Evolutionary conservation across 2,329 filamentous ascomycete species (phyloP).

Genomic region (Cladophialophora immunda): DNA sequence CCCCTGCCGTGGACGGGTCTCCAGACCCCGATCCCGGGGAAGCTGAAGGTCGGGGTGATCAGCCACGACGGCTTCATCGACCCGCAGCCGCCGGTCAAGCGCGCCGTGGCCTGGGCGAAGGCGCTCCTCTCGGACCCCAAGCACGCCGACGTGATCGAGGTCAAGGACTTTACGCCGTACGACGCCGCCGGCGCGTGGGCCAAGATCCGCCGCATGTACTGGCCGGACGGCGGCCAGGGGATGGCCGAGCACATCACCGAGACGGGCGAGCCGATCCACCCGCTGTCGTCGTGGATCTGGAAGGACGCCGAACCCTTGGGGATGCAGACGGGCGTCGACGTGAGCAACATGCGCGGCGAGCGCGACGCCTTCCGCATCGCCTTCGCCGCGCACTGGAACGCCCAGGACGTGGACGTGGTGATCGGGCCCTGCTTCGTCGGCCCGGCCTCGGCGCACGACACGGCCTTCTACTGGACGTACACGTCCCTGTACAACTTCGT

Average conservation of each 20-base stretch:
- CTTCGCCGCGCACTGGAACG: conserved; percentile 26
- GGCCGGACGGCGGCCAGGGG: conserved; percentile 22
- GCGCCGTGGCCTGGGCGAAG: conserved; percentile 55
- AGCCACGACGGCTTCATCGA: conserved; percentile 70
- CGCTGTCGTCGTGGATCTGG: conserved; percentile 27
- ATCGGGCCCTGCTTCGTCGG: conserved; percentile 67
- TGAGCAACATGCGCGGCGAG: conserved; percentile 37
- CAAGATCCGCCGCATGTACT: conserved; percentile 27
- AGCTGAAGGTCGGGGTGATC: conserved; percentile 67
- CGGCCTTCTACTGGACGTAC: conserved; percentile 69
- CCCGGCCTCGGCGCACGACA: conserved; percentile 62
- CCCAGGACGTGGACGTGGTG: conserved; percentile 61
- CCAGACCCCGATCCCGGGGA: conserved; percentile 25
- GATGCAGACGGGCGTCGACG: conserved; percentile 37
- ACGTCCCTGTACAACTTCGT: conserved; percentile 68
- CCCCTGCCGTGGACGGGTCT: conserved; percentile 59
- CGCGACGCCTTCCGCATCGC: conserved; percentile 40
- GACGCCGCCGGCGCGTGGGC: conserved; percentile 25
- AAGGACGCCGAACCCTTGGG: conserved; percentile 24
- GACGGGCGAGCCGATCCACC: conserved; percentile 28
- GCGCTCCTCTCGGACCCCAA: conserved; percentile 44
- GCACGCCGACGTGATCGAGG: conserved; percentile 49
- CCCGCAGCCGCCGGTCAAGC: conserved; percentile 71
- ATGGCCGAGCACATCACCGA: conserved; percentile 21
- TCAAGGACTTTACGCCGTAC: conserved; percentile 53